A percentile compares a stretch with the other conserved stretches of the same genome.
phyloP scores from a whole-genome alignment of 345 rosid species.

The Brassica incana region DNA sequence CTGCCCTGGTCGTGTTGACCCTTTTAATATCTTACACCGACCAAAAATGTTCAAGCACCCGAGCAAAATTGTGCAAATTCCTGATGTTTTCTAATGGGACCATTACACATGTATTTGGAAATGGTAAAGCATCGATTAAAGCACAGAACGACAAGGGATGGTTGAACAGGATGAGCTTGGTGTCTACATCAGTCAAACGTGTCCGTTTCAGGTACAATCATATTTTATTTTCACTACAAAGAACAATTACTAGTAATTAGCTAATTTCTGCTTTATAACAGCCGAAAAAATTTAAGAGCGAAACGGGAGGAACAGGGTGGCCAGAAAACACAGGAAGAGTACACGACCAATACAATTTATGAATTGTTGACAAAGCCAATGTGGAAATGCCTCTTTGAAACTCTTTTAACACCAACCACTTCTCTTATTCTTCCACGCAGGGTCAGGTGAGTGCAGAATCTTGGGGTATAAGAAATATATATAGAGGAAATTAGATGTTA shows the following conservation, averaged over 20 bases:
- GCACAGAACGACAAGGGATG: constrained; percentile 58
- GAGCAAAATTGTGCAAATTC: constrained; percentile 34
- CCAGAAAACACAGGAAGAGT: constrained; percentile 85
- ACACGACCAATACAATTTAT: constrained; percentile 82
- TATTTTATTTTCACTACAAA: background rate
- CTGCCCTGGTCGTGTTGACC: constrained; percentile 55
- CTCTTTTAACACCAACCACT: constrained; percentile 22
- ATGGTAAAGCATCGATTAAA: background rate
- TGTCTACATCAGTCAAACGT: constrained; percentile 82
- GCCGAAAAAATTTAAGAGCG: constrained; percentile 91
- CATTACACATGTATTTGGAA: constrained; percentile 22
- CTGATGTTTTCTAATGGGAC: constrained; percentile 61
- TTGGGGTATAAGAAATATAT: constrained; percentile 30
- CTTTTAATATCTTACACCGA: constrained; percentile 41
- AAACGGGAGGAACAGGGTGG: constrained; percentile 97
- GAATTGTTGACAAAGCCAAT: constrained; percentile 67
- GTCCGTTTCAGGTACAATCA: constrained; percentile 85
- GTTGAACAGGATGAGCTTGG: constrained; percentile 99
- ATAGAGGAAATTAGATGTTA: constrained; percentile 28
- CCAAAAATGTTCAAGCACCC: constrained; percentile 41
- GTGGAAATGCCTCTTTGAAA: constrained; percentile 62
- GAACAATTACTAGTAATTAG: no score
- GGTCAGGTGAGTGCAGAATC: constrained; percentile 15
- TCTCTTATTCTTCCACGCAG: constrained; percentile 23
- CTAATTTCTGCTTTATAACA: constrained; percentile 36